Base-by-base conservation (phyloP, 345 rosid genomes). In the Citrus mangshanensis region DNA sequence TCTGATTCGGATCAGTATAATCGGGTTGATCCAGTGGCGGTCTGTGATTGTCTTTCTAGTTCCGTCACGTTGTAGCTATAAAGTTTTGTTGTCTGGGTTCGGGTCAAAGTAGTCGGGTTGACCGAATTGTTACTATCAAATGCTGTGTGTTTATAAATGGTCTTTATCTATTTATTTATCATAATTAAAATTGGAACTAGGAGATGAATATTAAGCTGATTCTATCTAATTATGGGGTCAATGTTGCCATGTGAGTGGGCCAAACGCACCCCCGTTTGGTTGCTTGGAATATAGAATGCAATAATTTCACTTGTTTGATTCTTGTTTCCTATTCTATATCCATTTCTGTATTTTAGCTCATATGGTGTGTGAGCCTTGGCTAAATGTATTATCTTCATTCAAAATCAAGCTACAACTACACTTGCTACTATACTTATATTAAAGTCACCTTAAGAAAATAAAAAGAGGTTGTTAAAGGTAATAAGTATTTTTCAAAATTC, bases 181-280 rank as follows among this genome's bases (percentile, higher is more conserved):
- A 14, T 63, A 35, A 25, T 49, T 6, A 42, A 68, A 5, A 46
- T 49, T 49, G 73, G 30, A 74, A 61, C 40, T 60, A 64, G 4
- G 40, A 27, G 28, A 62, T 18, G 22, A 46, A 49, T 13, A 46
- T 21, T 16, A 37, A 28, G 68, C 40, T 38, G 35, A 28, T 21
- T 75, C 5, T 2, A 4, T 65, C 13, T 30, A 6, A 16, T 8
- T 16, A 18, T 25, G 19, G 6, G 30, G n/a, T 42, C 14, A n/a
- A 16, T 27, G 21, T 58, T 13, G 76, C 66, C 60, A 25, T 38
- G 67, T 34, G 40, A 34, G 67, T 38, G 55, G 76, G 24, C 46
- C 76, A 24, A 6, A n/a, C n/a, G 58, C 55, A 73, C 35, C 35
- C n/a, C 24, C 55, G 12, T 25, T 74, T 42, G 77, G 68, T 74